phyloP scores from a whole-genome alignment of 495 filamentous ascomycete genomes.

The Penicillium waksmanii region DNA sequence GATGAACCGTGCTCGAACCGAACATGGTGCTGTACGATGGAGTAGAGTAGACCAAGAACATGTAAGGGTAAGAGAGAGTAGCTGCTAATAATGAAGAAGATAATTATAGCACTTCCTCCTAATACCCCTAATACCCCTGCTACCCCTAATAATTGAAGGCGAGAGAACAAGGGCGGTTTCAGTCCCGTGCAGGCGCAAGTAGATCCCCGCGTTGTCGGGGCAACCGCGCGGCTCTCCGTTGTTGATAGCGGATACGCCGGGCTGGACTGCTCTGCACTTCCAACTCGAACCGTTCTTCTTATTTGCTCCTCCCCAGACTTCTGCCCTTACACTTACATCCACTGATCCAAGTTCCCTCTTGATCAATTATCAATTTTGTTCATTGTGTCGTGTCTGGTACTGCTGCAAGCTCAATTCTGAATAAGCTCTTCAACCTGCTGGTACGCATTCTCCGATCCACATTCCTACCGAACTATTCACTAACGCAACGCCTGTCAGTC shows the following conservation, averaged over 20 bases:
- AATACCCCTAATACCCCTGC: too few relatives aligned
- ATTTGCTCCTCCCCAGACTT: slow-evolving; percentile 7
- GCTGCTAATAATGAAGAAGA: too few relatives aligned
- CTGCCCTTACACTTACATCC: slow-evolving; percentile 1
- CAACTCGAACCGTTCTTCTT: slow-evolving; percentile 4
- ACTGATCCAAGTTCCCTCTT: too few relatives aligned
- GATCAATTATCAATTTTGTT: too few relatives aligned
- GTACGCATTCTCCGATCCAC: slow-evolving; percentile 17
- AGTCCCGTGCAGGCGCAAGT: slow-evolving; percentile 2
- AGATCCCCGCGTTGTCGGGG: slow-evolving; percentile 1
- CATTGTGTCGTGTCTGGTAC: too few relatives aligned
- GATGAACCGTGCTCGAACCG: slow-evolving; percentile 13
- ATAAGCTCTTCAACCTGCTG: background rate
- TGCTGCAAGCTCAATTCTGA: background rate
- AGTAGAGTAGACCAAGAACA: background rate
- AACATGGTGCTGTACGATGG: background rate
- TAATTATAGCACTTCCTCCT: too few relatives aligned
- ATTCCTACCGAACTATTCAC: slow-evolving; percentile 17
- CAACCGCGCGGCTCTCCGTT: slow-evolving; percentile 1
- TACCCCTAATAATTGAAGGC: too few relatives aligned
- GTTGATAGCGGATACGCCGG: slow-evolving; percentile 2
- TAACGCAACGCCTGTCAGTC: slow-evolving; percentile 11
- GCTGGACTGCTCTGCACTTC: slow-evolving; percentile 16
- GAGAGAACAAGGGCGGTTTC: background rate
- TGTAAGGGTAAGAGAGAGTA: background rate